Base-by-base conservation (phyloP, 2,329 filamentous ascomycete species). In the Paraconiothyrium brasiliense region DNA sequence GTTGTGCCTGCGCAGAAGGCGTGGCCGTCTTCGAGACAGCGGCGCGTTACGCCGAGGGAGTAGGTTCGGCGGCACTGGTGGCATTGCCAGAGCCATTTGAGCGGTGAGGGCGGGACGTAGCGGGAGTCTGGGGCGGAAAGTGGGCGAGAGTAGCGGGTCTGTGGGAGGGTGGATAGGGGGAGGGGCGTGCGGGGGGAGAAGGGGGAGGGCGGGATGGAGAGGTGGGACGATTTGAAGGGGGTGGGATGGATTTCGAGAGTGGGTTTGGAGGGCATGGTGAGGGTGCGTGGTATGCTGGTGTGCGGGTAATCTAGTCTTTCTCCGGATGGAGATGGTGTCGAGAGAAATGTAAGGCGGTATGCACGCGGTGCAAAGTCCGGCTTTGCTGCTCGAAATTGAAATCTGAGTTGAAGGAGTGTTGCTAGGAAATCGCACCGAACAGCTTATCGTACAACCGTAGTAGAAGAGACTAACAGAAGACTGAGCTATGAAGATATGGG, bases 1-100 rank as follows among this genome's bases (percentile, higher is more conserved):
- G 79, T 82, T 1, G 70, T 79, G 62, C 84, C 84, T 3, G 82
- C 75, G 75, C 85, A 87, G 77, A 85, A 86, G 61, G 76, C 74
- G 69, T 87, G 85, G 1, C 85, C 84, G 64, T 86, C 84, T 49
- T 83, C 78, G 8, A 86, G 80, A 61, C 84, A 86, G 56, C 85
- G 81, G 0, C 83, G 80, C 0, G 85, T 87, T 2, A 80, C 80
- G 22, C 78, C 81, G 2, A 87, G 76, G 1, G 76, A 74, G 71
- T 86, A 87, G 11, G 74, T 77, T 20, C 74, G 76, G 41, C 75
- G 72, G 73, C 85, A 87, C 47, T 82, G 69, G 69, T 87, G 85
- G 68, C 85, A 86, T 64, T 80, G 78, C 85, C 85, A 87, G 37
- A 83, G 72, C 84, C 84, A 86, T 22, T 70, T 67, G 4, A 83